Conservation (phyloP, 2,329 filamentous ascomycete genomes). For the Neofusicoccum cordaticola region DNA sequence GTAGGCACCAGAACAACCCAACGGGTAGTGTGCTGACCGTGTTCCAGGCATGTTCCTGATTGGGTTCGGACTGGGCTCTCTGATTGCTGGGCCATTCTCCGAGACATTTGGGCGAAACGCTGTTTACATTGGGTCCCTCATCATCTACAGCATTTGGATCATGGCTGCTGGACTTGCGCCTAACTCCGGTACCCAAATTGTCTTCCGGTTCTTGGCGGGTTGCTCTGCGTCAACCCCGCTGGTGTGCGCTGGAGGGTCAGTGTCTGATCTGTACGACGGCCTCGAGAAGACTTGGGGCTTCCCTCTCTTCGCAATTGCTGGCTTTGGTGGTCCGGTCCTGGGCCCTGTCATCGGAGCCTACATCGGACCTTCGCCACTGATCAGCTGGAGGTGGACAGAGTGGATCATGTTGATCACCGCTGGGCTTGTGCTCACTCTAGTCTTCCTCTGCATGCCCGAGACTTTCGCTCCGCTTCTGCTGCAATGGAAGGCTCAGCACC, state of each 20-base stretch:
- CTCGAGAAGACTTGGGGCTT: conserved; percentile 51
- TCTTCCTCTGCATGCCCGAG: conserved; percentile 47
- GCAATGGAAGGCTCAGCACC: conserved; percentile 30
- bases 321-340: conserved; percentile 39
- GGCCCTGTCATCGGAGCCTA: conserved; percentile 35
- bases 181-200: conserved; percentile 47
- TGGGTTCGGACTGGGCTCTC: conserved; percentile 47
- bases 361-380: conserved; percentile 32
- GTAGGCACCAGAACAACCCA: conserved; percentile 19
- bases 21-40: not conserved
- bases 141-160: conserved; percentile 49
- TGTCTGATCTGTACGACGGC: conserved; percentile 48
- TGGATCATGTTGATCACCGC: conserved; percentile 39
- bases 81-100: conserved; percentile 45
- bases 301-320: conserved; percentile 49
- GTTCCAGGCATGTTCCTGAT: conserved; percentile 29
- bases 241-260: conserved; percentile 46
- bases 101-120: conserved; percentile 34
- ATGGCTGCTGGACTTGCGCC: conserved; percentile 47
- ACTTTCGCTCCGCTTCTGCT: conserved; percentile 45
- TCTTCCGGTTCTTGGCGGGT: conserved; percentile 51
- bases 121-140: conserved; percentile 48
- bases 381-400: conserved; percentile 38
- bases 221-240: conserved; percentile 46
- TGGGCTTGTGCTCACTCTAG: conserved; percentile 24